phyloP scores from a whole-genome alignment of 257 asterid genomes.

The Petunia secreta region DNA sequence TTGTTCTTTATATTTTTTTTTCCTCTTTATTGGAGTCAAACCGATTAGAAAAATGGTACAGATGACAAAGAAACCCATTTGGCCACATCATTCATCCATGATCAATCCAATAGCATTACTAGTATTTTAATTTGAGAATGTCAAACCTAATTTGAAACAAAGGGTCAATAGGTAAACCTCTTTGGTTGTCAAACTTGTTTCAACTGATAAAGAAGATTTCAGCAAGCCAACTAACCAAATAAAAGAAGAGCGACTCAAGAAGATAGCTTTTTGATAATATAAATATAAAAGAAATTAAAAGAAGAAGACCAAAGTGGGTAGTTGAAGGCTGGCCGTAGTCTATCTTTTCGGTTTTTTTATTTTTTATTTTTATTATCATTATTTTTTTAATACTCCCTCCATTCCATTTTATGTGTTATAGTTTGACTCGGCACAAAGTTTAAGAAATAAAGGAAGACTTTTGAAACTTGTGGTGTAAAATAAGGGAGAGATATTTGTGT shows the following conservation, averaged over 20 bases:
- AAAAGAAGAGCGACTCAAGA: not conserved
- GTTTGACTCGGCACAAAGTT: no score
- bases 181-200: not conserved
- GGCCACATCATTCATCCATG: constrained; percentile 21
- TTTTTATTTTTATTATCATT: not conserved
- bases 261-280: not conserved
- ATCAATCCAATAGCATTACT: not conserved
- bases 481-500: no score
- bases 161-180: not conserved
- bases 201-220: not conserved
- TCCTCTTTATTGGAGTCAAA: not conserved
- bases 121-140: not conserved
- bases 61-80: constrained; percentile 25
- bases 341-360: not conserved
- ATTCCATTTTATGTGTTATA: no score
- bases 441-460: no score
- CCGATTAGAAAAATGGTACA: constrained; percentile 7
- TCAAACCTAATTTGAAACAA: not conserved
- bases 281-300: not conserved
- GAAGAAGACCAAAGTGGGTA: not conserved
- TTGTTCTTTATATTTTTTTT: constrained; percentile 1
- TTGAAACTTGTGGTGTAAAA: no score
- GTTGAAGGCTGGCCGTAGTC: constrained; percentile 11
- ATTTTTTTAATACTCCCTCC: no score
- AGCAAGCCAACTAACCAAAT: not conserved